These are phyloP conservation scores for Fragilariopsis cylindrus DNA, from an alignment of 108 stramenopile species.

Conservation along the genomic window DNA sequence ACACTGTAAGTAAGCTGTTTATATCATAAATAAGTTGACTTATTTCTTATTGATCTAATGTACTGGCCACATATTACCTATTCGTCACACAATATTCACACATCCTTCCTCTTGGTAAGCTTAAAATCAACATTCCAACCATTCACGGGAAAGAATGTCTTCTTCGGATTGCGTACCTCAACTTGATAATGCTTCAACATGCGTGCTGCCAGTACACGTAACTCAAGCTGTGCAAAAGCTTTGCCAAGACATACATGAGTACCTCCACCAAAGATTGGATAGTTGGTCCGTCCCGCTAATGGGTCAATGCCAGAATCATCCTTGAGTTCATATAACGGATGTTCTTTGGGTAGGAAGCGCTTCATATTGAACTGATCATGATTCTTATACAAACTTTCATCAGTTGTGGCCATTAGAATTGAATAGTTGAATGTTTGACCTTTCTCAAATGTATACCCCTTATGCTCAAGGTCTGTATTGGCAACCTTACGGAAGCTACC, in stretches of 20 bases:
- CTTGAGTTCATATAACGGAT: background rate
- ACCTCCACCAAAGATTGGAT: background rate
- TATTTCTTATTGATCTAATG: no score
- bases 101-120: background rate
- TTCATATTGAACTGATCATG: background rate
- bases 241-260: constrained; percentile 6
- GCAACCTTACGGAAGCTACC: constrained; percentile 9
- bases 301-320: background rate
- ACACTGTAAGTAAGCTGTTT: no score
- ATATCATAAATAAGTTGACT: no score
- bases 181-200: background rate
- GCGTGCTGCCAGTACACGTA: background rate
- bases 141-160: background rate
- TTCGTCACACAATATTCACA: no score
- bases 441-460: background rate
- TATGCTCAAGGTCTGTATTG: constrained; percentile 1
- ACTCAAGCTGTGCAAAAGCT: background rate
- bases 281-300: background rate
- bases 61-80: no score
- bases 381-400: constrained; percentile 1
- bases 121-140: background rate
- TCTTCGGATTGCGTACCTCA: background rate
- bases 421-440: constrained; percentile 13
- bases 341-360: background rate
- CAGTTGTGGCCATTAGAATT: constrained; percentile 1